Percentiles rank a stretch among this genome's conserved stretches.
These are phyloP conservation scores for Phytophthora brassicae DNA, from an alignment of 352 stramenopile genomes.

Conservation along the genomic window DNA sequence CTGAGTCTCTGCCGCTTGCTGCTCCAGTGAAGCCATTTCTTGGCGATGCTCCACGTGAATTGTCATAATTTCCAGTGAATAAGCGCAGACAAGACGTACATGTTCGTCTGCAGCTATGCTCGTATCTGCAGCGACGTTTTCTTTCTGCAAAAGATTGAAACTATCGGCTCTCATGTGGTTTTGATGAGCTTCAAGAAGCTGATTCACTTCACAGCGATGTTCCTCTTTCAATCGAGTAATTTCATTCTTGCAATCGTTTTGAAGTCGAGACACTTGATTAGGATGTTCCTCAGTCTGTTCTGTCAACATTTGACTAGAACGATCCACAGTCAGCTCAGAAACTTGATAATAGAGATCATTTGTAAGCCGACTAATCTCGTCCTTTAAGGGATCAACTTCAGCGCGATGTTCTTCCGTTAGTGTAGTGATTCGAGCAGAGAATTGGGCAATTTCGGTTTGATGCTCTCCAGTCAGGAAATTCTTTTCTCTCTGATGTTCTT, in stretches of 20 bases:
- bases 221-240: background rate
- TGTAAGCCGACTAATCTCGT: background rate
- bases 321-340: background rate
- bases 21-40: slow-evolving; percentile 11
- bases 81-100: slow-evolving; percentile 16
- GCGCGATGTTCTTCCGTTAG: background rate
- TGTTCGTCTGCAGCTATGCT: slow-evolving; percentile 20
- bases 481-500: slow-evolving; percentile 10
- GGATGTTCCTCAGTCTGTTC: slow-evolving; percentile 1
- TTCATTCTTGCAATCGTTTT: background rate
- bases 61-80: slow-evolving; percentile 23
- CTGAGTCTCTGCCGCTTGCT: background rate
- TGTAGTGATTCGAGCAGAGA: too few relatives aligned
- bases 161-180: slow-evolving; percentile 13
- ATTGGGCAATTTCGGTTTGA: background rate
- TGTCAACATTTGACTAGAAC: background rate
- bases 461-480: background rate
- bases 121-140: slow-evolving; percentile 6
- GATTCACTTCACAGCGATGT: slow-evolving; percentile 7
- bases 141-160: slow-evolving; percentile 7
- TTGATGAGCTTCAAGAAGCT: slow-evolving; percentile 11
- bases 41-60: slow-evolving; percentile 14
- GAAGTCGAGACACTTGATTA: background rate
- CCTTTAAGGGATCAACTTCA: background rate
- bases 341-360: background rate